phyloP scores from a whole-genome alignment of 2,329 filamentous ascomycete genomes.

The Nakataea oryzae region DNA sequence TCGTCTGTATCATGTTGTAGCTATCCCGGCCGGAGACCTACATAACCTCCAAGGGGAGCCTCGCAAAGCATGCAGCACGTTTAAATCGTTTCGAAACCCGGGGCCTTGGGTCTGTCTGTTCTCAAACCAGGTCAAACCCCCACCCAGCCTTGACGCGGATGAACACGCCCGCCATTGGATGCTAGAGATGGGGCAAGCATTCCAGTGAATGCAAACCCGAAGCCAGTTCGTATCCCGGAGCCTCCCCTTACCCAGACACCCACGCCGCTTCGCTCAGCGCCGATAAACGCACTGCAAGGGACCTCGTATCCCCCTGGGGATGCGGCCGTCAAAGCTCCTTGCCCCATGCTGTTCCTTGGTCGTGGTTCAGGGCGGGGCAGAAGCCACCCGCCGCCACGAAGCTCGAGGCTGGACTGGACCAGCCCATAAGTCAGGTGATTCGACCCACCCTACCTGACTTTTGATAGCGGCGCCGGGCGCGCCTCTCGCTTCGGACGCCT shows the following conservation, averaged over 20 bases:
- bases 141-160: too few species aligned
- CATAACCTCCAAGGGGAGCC: not conserved
- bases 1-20: too few species aligned
- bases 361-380: not conserved
- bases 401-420: not conserved
- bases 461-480: constrained; percentile 1
- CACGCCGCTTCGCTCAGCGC: not conserved
- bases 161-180: too few species aligned
- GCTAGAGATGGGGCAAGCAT: not conserved
- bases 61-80: not conserved
- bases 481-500: constrained; percentile 9
- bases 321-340: not conserved
- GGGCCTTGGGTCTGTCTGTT: not conserved
- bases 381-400: too few species aligned
- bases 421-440: not conserved
- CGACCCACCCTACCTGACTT: not conserved
- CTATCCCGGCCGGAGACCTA: too few species aligned
- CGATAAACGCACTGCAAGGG: not conserved
- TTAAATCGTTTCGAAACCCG: not conserved
- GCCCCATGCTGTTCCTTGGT: not conserved
- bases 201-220: not conserved
- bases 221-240: not conserved
- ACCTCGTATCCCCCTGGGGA: not conserved
- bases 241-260: not conserved
- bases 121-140: not conserved